Evolutionary conservation across 108 stramenopile genomes (phyloP), one percentile per base, ranked within the genome.

Genomic region (Seminavis robusta): DNA sequence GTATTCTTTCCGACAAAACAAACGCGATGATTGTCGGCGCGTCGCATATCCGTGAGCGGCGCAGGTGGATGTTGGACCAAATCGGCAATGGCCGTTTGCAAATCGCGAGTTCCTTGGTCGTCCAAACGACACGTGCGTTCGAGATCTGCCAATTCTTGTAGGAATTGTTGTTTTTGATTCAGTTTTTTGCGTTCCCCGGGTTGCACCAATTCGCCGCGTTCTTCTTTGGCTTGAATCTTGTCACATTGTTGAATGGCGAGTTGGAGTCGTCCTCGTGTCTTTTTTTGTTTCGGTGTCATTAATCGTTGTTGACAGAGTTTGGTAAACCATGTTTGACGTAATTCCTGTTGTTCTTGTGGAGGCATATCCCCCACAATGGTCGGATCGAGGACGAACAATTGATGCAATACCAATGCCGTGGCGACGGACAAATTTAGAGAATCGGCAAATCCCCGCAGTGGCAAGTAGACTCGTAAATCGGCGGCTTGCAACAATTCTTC

Each of bases 361-460:
- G 81, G 68, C 66, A 80, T 84, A 17, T 63, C 78, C 6, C 93
- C 93, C 20, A 80, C 63, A 31, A 88, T 47, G 1, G 73, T 54
- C 24, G 87, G 88, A 40, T 91, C 89, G 34, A 91, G 58, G 34
- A 74, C 29, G 52, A 95, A 88, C 24, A 95, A 57, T 59, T 83
- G 79, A 55, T 90, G 85, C 6, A 92, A 63, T 20, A 90, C 81
- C 47, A 95, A 67, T 19, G 95, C 95, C 5, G 92, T 86, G 4
- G 95, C 92, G 1, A 95, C 95, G 48, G 67, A 70, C 11, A 95
- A 57, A 61, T 95, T 95, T 45, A 92, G 67, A n/a, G 83, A 84
- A 64, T 95, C 95, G 17, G 92, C 86, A 82, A 90, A 92, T 28
- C 95, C 95, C 33, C 80, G 66, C 28, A 92, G 60, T 19, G 95